These are phyloP conservation scores for Xerocomus nothofagi DNA, from an alignment of 1,284 basidiomycete species.

Conservation along the genomic window DNA sequence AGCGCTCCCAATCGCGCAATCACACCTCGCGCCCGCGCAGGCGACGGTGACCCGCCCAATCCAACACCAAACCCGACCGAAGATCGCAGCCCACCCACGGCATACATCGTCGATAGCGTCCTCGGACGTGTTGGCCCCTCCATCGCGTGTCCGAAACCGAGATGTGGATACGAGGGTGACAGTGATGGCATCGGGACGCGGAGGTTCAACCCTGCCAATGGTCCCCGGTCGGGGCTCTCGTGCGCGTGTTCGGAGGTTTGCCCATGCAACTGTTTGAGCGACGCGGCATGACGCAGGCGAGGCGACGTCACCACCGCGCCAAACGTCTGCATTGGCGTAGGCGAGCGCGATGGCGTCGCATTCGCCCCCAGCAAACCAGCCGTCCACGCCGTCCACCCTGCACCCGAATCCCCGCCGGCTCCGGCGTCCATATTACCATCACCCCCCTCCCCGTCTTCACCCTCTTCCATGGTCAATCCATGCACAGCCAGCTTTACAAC, in stretches of 20 bases:
- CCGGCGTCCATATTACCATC: background rate
- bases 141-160: slow-evolving; percentile 21
- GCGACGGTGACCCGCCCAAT: slow-evolving; percentile 16
- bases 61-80: slow-evolving; percentile 28
- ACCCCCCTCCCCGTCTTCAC: slow-evolving; percentile 15
- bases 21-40: slow-evolving; percentile 6
- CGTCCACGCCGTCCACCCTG: slow-evolving; percentile 62
- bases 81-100: slow-evolving; percentile 45
- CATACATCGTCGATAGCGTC: slow-evolving; percentile 60
- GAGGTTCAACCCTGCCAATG: slow-evolving; percentile 49
- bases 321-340: slow-evolving; percentile 52
- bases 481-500: slow-evolving; percentile 60
- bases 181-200: slow-evolving; percentile 57
- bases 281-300: slow-evolving; percentile 49
- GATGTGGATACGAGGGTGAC: background rate
- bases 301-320: slow-evolving; percentile 68
- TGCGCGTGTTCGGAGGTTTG: slow-evolving; percentile 9
- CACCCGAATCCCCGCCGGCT: slow-evolving; percentile 3
- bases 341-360: slow-evolving; percentile 25
- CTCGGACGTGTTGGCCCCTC: slow-evolving; percentile 40
- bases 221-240: slow-evolving; percentile 9
- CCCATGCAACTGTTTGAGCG: slow-evolving; percentile 35
- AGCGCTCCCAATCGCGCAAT: background rate
- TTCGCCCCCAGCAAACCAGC: slow-evolving; percentile 42
- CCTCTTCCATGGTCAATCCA: slow-evolving; percentile 33